A percentile compares a stretch with the other conserved stretches of the same genome.
These are phyloP conservation scores for Solanum peruvianum DNA, from an alignment of 257 asterid species.

Conservation along the genomic window DNA sequence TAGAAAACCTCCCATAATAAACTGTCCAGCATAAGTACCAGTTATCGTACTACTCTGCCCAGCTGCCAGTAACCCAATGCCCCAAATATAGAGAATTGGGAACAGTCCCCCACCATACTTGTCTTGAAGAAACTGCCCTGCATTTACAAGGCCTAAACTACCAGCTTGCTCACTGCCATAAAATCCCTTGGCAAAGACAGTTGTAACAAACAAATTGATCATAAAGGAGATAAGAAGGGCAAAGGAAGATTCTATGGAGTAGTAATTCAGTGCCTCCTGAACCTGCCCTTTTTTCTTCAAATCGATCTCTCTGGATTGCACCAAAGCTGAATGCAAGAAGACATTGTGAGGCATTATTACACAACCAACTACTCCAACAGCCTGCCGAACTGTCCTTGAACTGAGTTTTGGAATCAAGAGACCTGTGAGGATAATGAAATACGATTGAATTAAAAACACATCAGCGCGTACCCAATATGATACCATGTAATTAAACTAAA, in stretches of 20 bases:
- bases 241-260: constrained; percentile 68
- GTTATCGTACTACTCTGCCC: constrained; percentile 98
- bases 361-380: constrained; percentile 98
- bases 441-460: background rate
- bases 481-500: background rate
- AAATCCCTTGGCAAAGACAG: constrained; percentile 94
- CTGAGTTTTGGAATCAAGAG: constrained; percentile 80
- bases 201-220: constrained; percentile 81
- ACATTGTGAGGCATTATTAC: constrained; percentile 99
- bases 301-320: constrained; percentile 81
- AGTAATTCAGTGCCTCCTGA: constrained; percentile 82
- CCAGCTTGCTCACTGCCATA: constrained; percentile 71
- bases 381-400: constrained; percentile 90
- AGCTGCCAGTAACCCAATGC: constrained; percentile 92
- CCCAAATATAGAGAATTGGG: constrained; percentile 96
- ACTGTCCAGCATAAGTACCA: constrained; percentile 97
- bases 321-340: constrained; percentile 90
- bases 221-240: constrained; percentile 85
- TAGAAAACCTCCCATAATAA: constrained; percentile 98
- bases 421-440: constrained; percentile 28
- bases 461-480: background rate
- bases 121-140: constrained; percentile 87
- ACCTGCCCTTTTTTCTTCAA: constrained; percentile 67
- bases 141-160: constrained; percentile 77
- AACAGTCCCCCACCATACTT: constrained; percentile 89